Evolutionary conservation across 1,284 basidiomycete species (phyloP), one percentile per base, ranked within the genome.

Genomic region (Paramarasmius palmivorus): DNA sequence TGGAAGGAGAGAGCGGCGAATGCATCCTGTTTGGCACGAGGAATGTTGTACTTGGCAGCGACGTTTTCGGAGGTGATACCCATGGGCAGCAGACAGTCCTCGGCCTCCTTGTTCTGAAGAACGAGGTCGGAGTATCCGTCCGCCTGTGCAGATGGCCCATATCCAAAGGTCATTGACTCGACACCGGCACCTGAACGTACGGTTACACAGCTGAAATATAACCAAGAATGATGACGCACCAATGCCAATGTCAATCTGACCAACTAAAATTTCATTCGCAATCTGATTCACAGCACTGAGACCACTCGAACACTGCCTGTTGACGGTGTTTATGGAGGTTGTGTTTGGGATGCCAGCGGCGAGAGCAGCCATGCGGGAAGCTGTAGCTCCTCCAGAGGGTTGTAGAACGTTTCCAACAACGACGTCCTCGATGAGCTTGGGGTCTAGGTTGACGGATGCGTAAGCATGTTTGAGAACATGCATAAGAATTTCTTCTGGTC

Each of bases 11-110:
- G 74, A 40, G 93, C 93, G 8, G 94, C 88, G 64, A 96, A 97
- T 48, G 77, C 81, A 75, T 97, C 95, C 72, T 96, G 94, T 44
- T 71, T 73, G 42, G 76, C 75, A 53, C 95, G 89, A 40, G 87
- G 73, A 66, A 98, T 82, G 60, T 78, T 75, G 73, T 80, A 95
- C 58, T 93, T 81, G 41, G 78, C 73, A 19, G 94, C 93, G 58
- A 98, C 95, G 67, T 98, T 98, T 78, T 98, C 96, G 22, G 93
- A 97, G 48, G 95, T 96, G 74, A 94, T 89, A 59, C 95, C 95
- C 95, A 98, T 98, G 52, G 96, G 96, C 59, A 96, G 80, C 19
- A 96, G 79, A 73, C 95, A 98, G 78, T 99, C 95, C 56, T 88
- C 84, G 2, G 97, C 85, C 65, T 94, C 89, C 62, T 88, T 78